A percentile compares a stretch with the other conserved stretches of the same genome.
Evolutionary conservation across 2,329 filamentous ascomycete species (phyloP).

Genomic region (Ilyonectria robusta): DNA sequence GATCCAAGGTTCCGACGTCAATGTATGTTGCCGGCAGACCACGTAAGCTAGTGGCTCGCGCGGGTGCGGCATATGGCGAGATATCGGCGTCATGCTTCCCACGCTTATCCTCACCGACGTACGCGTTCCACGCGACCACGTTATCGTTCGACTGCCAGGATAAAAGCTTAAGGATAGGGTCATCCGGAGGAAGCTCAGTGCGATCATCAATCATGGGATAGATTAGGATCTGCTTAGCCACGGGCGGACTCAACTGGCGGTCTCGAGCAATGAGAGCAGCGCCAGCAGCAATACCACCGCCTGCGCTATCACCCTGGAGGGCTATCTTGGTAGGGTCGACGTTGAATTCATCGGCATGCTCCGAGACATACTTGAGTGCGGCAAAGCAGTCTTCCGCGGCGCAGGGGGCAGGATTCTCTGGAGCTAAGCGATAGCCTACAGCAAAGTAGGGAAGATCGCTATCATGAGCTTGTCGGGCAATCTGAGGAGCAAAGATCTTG

Average conservation of each 20-base stretch:
- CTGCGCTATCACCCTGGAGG: conserved; percentile 43
- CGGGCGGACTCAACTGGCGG: conserved; percentile 40
- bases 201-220: conserved; percentile 55
- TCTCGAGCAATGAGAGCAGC: conserved; percentile 58
- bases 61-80: conserved; percentile 15
- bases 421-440: conserved; percentile 60
- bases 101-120: conserved; percentile 2
- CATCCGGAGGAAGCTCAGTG: conserved; percentile 27
- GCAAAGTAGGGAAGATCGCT: conserved; percentile 54
- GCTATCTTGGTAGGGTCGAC: conserved; percentile 41
- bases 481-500: conserved; percentile 40
- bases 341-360: conserved; percentile 37
- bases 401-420: conserved; percentile 56
- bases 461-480: conserved; percentile 44
- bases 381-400: conserved; percentile 56
- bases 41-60: conserved; percentile 3
- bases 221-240: conserved; percentile 52
- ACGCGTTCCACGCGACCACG: not conserved
- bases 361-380: conserved; percentile 43
- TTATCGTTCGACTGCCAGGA: conserved; percentile 6
- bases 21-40: conserved; percentile 8
- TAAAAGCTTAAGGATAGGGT: conserved; percentile 9
- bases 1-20: conserved; percentile 9
- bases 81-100: conserved; percentile 3
- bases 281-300: conserved; percentile 40